Evolutionary conservation across 2,329 filamentous ascomycete genomes (phyloP), one percentile per base, ranked within the genome.

Genomic region (Rugonectria rugulosa): DNA sequence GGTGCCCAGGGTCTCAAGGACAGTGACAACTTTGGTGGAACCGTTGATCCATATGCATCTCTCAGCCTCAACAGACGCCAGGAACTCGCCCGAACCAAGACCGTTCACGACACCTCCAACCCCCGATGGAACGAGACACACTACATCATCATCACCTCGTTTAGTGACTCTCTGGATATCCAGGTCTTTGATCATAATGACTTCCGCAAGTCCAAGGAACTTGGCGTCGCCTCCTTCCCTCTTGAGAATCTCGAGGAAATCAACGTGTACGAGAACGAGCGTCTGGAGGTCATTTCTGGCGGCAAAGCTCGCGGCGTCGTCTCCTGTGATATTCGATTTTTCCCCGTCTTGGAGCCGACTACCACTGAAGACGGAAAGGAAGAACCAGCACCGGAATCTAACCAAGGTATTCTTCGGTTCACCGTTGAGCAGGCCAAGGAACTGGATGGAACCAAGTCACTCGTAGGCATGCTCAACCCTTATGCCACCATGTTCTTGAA

Each of bases 71-170:
- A 97, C 75, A 87, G 87, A 65, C 87, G 94, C 45, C 83, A 86
- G 53, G 86, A 91, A 54, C 84, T 99, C 45, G 95, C 90, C 31
- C 88, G 90, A 67, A 99, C 95, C 38, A 97, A 98, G 82, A 90
- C 87, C 2, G 79, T 97, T 59, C 85, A 88, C 57, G 92, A 97
- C 69, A 95, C 89, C 52, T 79, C 88, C 45, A 96, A 92, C 69
- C 95, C 95, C 6, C 86, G 89, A 66, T 99, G 95, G 95, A 96
- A 95, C 68, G 94, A 99, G 76, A 99, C 95, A 0, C 87, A 97
- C 70, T 97, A 97, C 72, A 86, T 98, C 65, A 95, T 99, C 62
- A 82, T 99, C 63, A 96, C 92, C 2, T 96, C 92, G 4, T 89
- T 96, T 70, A 90, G 90, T 55, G 95, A 99, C 71, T 83, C 89